Evolutionary conservation across 371 early-diverging fungal genomes (phyloP).

Genomic region (Mucor racemosus): DNA sequence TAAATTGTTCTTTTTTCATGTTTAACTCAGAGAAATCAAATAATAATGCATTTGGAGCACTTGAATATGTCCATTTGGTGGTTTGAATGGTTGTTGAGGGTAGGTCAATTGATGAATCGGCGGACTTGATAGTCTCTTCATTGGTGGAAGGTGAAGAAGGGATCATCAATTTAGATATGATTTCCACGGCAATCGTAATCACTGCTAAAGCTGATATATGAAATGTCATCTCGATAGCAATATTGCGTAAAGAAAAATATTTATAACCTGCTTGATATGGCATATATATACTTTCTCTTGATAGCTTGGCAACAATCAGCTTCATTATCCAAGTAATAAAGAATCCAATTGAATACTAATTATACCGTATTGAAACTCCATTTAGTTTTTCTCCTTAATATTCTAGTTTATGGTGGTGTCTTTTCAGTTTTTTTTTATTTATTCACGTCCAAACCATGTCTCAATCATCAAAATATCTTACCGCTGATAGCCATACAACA

Average conservation of each 20-base stretch:
- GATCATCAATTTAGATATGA: neutral
- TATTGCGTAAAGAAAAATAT: too few relatives aligned
- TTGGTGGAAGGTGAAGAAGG: neutral
- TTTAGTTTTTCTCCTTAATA: constrained; percentile 2
- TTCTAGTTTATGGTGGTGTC: neutral
- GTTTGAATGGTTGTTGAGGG: neutral
- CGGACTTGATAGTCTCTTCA: neutral
- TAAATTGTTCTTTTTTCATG: neutral
- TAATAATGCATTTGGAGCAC: neutral
- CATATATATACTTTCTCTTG: neutral
- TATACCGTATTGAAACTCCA: constrained; percentile 2
- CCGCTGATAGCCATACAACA: neutral
- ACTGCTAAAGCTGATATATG: neutral
- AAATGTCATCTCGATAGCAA: neutral
- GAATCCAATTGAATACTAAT: neutral
- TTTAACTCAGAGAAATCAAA: neutral
- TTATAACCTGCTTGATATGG: neutral
- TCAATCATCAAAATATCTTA: constrained; percentile 6
- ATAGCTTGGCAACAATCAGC: neutral
- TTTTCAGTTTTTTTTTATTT: neutral
- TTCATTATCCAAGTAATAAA: too few relatives aligned
- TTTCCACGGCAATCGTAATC: neutral
- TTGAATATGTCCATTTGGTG: neutral
- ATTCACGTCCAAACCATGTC: constrained; percentile 9
- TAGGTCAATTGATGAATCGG: neutral